A percentile compares a stretch with the other conserved stretches of the same genome.
Evolutionary conservation across 768 basidiomycete genomes (phyloP).

Genomic region (Trametes cubensis): DNA sequence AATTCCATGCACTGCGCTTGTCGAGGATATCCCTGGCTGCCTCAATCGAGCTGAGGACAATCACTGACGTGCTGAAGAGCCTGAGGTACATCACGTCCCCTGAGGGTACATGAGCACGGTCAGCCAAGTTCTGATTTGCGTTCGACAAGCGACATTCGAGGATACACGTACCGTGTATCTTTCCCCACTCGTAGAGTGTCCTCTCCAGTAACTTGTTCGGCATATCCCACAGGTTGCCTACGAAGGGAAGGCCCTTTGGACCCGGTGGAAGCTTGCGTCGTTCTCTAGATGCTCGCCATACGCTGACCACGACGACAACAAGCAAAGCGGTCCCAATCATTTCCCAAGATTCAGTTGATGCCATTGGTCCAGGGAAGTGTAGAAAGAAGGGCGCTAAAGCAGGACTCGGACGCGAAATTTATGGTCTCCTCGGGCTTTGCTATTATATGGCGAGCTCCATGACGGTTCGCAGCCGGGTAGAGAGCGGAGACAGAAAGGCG

Average conservation of each 20-base stretch:
- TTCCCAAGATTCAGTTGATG: neutral
- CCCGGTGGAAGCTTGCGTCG: slow-evolving; percentile 9
- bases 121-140: neutral
- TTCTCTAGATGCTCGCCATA: neutral
- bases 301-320: neutral
- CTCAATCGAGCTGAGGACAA: slow-evolving; percentile 31
- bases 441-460: no score
- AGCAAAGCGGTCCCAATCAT: neutral
- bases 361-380: no score
- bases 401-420: no score
- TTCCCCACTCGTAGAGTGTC: slow-evolving; percentile 1
- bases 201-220: neutral
- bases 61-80: slow-evolving; percentile 22
- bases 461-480: no score
- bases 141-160: no score
- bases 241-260: slow-evolving; percentile 3
- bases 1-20: slow-evolving; percentile 31
- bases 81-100: slow-evolving; percentile 23
- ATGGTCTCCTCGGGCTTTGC: no score
- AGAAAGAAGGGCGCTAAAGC: no score
- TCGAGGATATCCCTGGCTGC: slow-evolving; percentile 33
- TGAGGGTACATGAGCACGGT: neutral
- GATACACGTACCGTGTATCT: neutral
- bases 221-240: slow-evolving; percentile 10
- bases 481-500: no score